Conservation (phyloP, 2,329 filamentous ascomycete species). For the Apiospora hydei region DNA sequence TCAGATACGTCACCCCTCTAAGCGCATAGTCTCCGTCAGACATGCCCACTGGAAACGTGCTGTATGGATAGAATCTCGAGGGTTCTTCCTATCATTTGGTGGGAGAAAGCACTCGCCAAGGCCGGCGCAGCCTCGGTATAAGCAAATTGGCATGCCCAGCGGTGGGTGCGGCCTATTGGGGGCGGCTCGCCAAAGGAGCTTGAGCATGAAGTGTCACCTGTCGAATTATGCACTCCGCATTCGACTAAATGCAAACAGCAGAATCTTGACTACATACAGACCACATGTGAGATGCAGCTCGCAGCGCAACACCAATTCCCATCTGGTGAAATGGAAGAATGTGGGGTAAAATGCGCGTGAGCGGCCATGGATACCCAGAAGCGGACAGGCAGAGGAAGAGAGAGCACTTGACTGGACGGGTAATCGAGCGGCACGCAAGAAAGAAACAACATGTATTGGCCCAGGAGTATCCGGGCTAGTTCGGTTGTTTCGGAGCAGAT, state of each 20-base stretch:
- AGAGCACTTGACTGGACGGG: constrained; percentile 8
- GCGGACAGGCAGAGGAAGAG: background rate
- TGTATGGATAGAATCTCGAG: background rate
- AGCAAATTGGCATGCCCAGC: background rate
- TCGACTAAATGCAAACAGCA: constrained; percentile 18
- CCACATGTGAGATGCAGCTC: constrained; percentile 20
- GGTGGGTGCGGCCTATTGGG: background rate
- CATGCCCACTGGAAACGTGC: background rate
- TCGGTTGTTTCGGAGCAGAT: constrained; percentile 20
- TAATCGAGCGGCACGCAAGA: constrained; percentile 6
- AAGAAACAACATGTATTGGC: background rate
- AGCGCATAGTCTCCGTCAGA: background rate
- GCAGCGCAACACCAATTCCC: background rate
- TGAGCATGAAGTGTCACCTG: constrained; percentile 13
- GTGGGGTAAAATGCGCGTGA: constrained; percentile 20
- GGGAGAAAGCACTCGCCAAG: background rate
- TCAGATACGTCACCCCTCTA: background rate
- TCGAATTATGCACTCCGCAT: constrained; percentile 23
- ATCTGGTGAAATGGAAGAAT: background rate
- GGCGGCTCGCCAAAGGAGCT: background rate
- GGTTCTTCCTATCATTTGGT: background rate
- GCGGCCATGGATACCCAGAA: constrained; percentile 1
- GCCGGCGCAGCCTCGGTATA: constrained; percentile 15
- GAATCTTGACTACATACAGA: constrained; percentile 9
- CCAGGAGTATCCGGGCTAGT: background rate